A percentile compares a stretch with the other conserved stretches of the same genome.
These are phyloP conservation scores for Pyrenochaeta sp. DNA, from an alignment of 2,329 filamentous ascomycete genomes.

Conservation along the genomic window DNA sequence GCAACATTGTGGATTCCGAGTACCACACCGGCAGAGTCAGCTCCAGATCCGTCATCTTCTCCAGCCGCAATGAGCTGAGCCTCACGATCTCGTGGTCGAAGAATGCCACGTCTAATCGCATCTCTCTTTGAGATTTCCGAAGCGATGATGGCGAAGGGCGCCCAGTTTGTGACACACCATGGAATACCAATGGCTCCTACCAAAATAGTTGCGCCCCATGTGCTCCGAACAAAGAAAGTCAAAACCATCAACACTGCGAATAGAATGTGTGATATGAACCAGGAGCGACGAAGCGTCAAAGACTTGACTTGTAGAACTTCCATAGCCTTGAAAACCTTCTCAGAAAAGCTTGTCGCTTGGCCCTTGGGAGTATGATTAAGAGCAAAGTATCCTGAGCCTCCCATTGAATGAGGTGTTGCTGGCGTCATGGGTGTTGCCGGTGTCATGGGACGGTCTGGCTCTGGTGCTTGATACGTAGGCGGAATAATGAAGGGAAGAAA, in stretches of 20 bases:
- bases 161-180: constrained; percentile 94
- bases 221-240: constrained; percentile 78
- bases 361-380: constrained; percentile 29
- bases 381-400: constrained; percentile 44
- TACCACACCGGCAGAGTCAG: constrained; percentile 86
- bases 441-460: constrained; percentile 47
- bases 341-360: constrained; percentile 29
- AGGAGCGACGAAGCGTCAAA: constrained; percentile 85
- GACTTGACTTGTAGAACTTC: constrained; percentile 76
- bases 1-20: constrained; percentile 96
- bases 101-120: constrained; percentile 64
- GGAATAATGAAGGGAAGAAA: constrained; percentile 85
- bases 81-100: constrained; percentile 50
- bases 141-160: constrained; percentile 92
- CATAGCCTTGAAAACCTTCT: constrained; percentile 52
- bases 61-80: constrained; percentile 50
- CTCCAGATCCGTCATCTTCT: constrained; percentile 64
- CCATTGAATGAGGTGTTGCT: constrained; percentile 41
- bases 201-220: constrained; percentile 75
- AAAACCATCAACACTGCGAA: constrained; percentile 83
- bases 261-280: constrained; percentile 84
- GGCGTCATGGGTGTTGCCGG: constrained; percentile 49
- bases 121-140: constrained; percentile 89
- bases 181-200: constrained; percentile 86
- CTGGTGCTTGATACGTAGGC: constrained; percentile 71